Base-by-base conservation (phyloP, 2,329 filamentous ascomycete genomes). In the Colletotrichum sp. region DNA sequence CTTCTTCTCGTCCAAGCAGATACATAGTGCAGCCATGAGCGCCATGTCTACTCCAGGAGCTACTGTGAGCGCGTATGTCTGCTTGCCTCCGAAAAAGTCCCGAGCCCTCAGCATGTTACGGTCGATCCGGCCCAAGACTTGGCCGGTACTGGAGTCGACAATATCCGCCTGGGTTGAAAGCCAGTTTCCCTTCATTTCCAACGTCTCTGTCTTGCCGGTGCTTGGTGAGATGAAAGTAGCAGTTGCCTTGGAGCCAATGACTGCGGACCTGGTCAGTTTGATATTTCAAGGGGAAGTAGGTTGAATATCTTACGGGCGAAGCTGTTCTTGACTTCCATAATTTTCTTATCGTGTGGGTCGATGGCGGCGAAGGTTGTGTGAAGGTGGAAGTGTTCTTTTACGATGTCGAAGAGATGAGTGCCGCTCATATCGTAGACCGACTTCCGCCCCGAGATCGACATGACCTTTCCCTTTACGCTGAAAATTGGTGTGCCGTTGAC, bases 1-100 rank as follows among this genome's bases (percentile, higher is more conserved):
- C 44, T 93, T 90, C 85, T 89, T 90, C 87, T 94, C 92, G 78
- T 95, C 93, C 76, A 95, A 84, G 76, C 90, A 92, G 68, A 95
- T 92, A 80, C 92, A 94, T 80, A 95, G 85, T 13, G 93, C 93
- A 0, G 88, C 91, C 78, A 95, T 89, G 63, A 95, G 80, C 6
- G 91, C 89, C 83, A 93, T 88, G 80, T 95, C 93, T 8, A 94
- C 90, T 18, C 90, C 90, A 0, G 93, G 91, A 2, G 92, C 92
- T 8, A 95, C 88, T 1, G 87, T 88, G 7, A 95, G 87, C 2
- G 87, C 89, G 78, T 95, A 95, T 6, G 92, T 93, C 84, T 94
- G 92, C 84, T 93, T 88, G 12, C 88, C 90, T 55, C 89, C 89
- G 28, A 93, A 81, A 3, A 93, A 80, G 79, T 94, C 88, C 36